These are phyloP conservation scores for Gaertneriomyces semiglobifer DNA, from an alignment of 192 early-diverging fungal genomes.

Conservation along the genomic window DNA sequence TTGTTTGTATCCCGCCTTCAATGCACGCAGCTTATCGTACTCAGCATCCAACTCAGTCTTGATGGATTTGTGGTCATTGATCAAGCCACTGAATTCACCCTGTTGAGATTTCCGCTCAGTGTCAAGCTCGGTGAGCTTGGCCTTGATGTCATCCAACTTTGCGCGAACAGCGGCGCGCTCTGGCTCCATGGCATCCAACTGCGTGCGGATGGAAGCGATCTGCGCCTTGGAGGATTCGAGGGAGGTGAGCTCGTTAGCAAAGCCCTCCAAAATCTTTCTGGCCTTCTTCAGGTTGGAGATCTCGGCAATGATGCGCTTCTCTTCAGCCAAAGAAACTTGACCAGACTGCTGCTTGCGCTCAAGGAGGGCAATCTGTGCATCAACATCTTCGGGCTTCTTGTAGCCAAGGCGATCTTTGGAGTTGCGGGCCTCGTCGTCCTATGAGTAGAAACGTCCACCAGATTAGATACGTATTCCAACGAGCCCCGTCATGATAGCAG, in stretches of 20 bases:
- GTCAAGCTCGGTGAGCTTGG: slow-evolving; percentile 66
- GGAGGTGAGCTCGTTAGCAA: slow-evolving; percentile 22
- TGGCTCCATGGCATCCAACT: slow-evolving; percentile 51
- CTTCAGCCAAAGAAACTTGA: slow-evolving; percentile 74
- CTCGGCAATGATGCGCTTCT: slow-evolving; percentile 82
- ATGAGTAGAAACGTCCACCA: neutral
- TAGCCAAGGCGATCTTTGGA: slow-evolving; percentile 74
- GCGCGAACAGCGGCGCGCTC: slow-evolving; percentile 54
- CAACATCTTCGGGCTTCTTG: slow-evolving; percentile 79
- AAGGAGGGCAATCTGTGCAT: slow-evolving; percentile 63
- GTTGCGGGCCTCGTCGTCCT: slow-evolving; percentile 70
- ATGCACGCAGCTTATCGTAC: slow-evolving; percentile 60
- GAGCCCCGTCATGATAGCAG: neutral
- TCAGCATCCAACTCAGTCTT: slow-evolving; percentile 68
- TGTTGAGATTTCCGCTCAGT: slow-evolving; percentile 58
- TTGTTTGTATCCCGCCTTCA: slow-evolving; percentile 69
- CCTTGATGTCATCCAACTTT: slow-evolving; percentile 68
- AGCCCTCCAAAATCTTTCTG: slow-evolving; percentile 65
- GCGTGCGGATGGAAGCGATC: slow-evolving; percentile 50
- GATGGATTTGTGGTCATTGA: slow-evolving; percentile 67
- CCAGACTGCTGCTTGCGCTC: slow-evolving; percentile 79
- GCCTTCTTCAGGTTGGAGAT: slow-evolving; percentile 74
- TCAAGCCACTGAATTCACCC: slow-evolving; percentile 64
- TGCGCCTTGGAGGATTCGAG: slow-evolving; percentile 66
- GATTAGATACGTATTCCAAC: neutral